Conservation (phyloP, 176 grass and related monocot species). For the Lolium multiflorum region DNA sequence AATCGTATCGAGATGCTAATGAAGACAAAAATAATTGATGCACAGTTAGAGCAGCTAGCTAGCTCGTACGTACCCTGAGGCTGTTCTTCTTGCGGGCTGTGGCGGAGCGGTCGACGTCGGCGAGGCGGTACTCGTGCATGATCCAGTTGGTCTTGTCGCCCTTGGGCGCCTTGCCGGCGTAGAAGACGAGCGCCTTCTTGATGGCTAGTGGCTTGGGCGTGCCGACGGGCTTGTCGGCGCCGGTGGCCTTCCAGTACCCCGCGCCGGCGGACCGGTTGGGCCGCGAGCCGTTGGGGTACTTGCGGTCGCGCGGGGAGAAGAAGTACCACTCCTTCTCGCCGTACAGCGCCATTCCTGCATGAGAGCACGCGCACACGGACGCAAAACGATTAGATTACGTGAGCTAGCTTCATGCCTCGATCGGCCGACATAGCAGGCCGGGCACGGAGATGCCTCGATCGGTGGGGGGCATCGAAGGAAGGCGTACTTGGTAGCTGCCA, state of each 20-base stretch:
- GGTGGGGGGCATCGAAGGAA: background rate
- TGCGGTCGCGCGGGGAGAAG: slow-evolving; percentile 80
- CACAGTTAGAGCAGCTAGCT: background rate
- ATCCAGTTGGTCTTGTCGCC: slow-evolving; percentile 89
- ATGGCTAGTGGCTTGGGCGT: slow-evolving; percentile 63
- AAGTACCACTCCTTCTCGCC: slow-evolving; percentile 95
- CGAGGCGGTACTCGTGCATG: slow-evolving; percentile 93
- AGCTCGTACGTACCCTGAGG: slow-evolving; percentile 51
- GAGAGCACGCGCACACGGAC: too few species aligned
- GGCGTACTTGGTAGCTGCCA: slow-evolving; percentile 74
- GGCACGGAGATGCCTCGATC: background rate
- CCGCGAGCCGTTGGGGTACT: slow-evolving; percentile 86
- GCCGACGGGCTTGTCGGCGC: slow-evolving; percentile 79
- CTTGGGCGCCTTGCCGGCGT: slow-evolving; percentile 79
- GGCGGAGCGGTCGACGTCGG: slow-evolving; percentile 70
- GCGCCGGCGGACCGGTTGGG: slow-evolving; percentile 72
- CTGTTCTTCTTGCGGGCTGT: slow-evolving; percentile 61
- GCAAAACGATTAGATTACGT: too few species aligned
- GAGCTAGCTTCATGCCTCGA: background rate
- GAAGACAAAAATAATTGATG: background rate
- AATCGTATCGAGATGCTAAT: background rate
- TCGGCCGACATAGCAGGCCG: fast-evolving
- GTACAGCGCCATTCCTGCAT: slow-evolving; percentile 65
- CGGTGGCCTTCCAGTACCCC: slow-evolving; percentile 89
- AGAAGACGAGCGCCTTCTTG: slow-evolving; percentile 91